phyloP scores from a whole-genome alignment of 2,329 filamentous ascomycete species.

The Fusarium vanettenii region DNA sequence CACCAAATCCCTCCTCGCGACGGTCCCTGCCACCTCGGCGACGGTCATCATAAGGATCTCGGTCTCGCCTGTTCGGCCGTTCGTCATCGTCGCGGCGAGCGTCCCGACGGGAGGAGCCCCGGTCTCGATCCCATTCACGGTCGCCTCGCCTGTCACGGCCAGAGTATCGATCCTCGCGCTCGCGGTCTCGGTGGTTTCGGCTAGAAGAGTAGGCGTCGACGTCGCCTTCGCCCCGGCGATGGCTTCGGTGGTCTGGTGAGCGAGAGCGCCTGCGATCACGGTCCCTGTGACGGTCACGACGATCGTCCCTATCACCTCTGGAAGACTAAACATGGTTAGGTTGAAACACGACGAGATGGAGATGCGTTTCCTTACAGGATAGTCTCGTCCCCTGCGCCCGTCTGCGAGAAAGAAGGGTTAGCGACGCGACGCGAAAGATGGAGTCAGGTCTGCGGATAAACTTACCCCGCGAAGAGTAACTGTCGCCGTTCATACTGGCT shows the following conservation, averaged over 20 bases:
- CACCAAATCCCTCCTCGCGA: slow-evolving; percentile 53
- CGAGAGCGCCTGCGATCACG: slow-evolving; percentile 78
- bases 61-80: slow-evolving; percentile 66
- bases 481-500: slow-evolving; percentile 83
- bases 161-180: slow-evolving; percentile 92
- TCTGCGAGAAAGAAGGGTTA: slow-evolving; percentile 48
- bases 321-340: slow-evolving; percentile 42
- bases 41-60: slow-evolving; percentile 65
- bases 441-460: slow-evolving; percentile 22
- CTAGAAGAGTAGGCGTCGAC: slow-evolving; percentile 95
- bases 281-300: slow-evolving; percentile 47
- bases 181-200: slow-evolving; percentile 90
- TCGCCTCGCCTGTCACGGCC: slow-evolving; percentile 75
- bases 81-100: slow-evolving; percentile 74
- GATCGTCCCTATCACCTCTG: slow-evolving; percentile 50
- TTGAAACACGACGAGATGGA: not conserved
- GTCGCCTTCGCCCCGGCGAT: slow-evolving; percentile 77
- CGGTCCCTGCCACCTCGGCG: slow-evolving; percentile 62
- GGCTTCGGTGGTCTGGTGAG: slow-evolving; percentile 79
- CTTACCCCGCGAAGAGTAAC: slow-evolving; percentile 82
- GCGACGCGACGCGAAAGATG: slow-evolving; percentile 46
- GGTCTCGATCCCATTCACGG: slow-evolving; percentile 82
- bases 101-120: slow-evolving; percentile 70
- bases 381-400: slow-evolving; percentile 67
- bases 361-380: slow-evolving; percentile 56